Evolutionary conservation across 306 rosid genomes (phyloP).

Genomic region (Mimosa bimucronata): DNA sequence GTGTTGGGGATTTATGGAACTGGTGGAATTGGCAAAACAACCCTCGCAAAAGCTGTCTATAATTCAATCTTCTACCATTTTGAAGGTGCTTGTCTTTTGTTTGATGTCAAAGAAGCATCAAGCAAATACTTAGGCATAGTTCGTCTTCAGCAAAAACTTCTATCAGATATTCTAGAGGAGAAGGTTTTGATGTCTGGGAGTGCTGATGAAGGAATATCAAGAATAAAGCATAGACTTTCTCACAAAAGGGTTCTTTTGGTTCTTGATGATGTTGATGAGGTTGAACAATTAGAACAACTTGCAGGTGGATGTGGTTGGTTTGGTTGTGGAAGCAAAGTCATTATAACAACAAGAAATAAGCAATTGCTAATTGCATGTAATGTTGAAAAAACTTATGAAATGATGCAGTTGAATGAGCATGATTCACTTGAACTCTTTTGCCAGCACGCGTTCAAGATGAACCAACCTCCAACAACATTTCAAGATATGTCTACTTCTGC

Average conservation of each 20-base stretch:
- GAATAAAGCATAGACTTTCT: background rate
- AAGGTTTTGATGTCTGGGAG: background rate
- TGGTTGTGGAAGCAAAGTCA: background rate
- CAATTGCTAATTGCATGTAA: background rate
- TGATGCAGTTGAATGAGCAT: background rate
- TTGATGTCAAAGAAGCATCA: too few relatives aligned
- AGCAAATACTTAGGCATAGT: too few relatives aligned
- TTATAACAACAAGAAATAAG: constrained; percentile 13
- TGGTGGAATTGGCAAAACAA: too few relatives aligned
- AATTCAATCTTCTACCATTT: too few relatives aligned
- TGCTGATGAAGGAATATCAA: background rate
- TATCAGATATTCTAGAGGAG: background rate
- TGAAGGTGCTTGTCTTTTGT: too few relatives aligned
- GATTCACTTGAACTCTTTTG: constrained; percentile 7
- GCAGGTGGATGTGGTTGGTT: background rate
- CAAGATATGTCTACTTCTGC: background rate
- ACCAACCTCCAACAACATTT: background rate
- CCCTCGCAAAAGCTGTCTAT: too few relatives aligned
- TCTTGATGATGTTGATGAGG: constrained; percentile 4
- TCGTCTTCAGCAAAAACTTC: too few relatives aligned
- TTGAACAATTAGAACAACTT: background rate
- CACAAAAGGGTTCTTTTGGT: too few relatives aligned
- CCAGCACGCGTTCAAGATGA: background rate
- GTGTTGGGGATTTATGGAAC: too few relatives aligned
- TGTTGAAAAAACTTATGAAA: background rate